Evolutionary conservation across 2,329 filamentous ascomycete genomes (phyloP), one percentile per base, ranked within the genome.

Genomic region (Fusarium foetens): DNA sequence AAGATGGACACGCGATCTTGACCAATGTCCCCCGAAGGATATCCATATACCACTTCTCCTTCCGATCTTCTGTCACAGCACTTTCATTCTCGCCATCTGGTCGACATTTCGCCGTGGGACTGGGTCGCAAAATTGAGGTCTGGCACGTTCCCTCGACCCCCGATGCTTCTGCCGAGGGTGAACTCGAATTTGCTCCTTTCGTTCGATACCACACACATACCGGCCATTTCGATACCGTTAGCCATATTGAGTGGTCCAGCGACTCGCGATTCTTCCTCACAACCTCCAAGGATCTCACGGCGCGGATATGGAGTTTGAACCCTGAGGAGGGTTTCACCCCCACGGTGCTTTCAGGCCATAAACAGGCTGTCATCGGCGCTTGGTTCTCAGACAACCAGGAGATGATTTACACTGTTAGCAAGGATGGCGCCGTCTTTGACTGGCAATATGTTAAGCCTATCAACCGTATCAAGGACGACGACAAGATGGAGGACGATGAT

Each of bases 311-410:
- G 95, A 98, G 95, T 80, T 84, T 98, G 73, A 89, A 97, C 74
- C 88, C 91, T 2, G 94, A 97, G 77, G 93, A 95, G 68, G 93
- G 92, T 4, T 98, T 98, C 81, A 90, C 91, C 54, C 94, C 95
- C 1, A 99, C 96, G 3, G 94, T 95, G 21, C 84, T 99, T 69
- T 92, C 94, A 7, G 96, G 96, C 3, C 97, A 99, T 82, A 91
- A 94, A 80, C 94, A 98, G 81, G 92, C 89, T 21, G 93, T 99
- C 6, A 88, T 97, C 60, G 94, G 92, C n/a, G 95, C 95, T n/a
- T 99, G 94, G 91, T 99, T 99, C 80, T 97, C 95, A 1, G 91
- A 92, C 69, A 91, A 97, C 75, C 96, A 99, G 80, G 97, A 99
- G 83, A 94, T 90, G 53, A 97, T 99, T 59, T 99, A 96, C 80